Conservation (phyloP, 1,139 yeast species). For the Geotrichum histeridarum region DNA sequence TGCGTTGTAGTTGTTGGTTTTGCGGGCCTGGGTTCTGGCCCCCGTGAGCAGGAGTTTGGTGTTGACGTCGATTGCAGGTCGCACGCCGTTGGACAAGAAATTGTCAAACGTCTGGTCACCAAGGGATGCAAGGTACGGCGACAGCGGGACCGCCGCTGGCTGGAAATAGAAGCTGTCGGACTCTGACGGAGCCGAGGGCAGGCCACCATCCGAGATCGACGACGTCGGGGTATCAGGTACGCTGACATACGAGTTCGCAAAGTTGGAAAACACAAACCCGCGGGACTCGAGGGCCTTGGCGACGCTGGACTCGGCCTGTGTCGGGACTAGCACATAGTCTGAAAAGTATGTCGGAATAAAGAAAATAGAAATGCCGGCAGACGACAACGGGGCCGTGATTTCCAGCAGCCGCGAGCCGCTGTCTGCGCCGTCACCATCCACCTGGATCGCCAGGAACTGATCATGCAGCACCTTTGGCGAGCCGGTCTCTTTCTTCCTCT, state of each 20-base stretch:
- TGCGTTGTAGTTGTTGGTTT: not conserved
- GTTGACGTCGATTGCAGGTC: slow-evolving; percentile 44
- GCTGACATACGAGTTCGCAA: slow-evolving; percentile 30
- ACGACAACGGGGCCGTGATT: slow-evolving; percentile 56
- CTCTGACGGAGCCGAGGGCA: not conserved
- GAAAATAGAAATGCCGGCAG: slow-evolving; percentile 55
- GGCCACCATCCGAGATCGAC: not conserved
- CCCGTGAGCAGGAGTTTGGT: slow-evolving; percentile 53
- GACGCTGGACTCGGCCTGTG: slow-evolving; percentile 44
- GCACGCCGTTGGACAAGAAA: slow-evolving; percentile 14
- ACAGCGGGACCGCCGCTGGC: not conserved
- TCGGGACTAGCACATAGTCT: slow-evolving; percentile 60
- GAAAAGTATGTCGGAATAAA: slow-evolving; percentile 63
- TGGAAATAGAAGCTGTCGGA: not conserved
- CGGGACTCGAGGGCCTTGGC: slow-evolving; percentile 43
- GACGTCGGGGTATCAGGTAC: not conserved
- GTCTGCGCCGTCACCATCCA: slow-evolving; percentile 57
- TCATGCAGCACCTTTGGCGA: slow-evolving; percentile 40
- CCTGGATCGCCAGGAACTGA: slow-evolving; percentile 51
- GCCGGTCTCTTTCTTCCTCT: not conserved
- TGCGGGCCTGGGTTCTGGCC: slow-evolving; percentile 44
- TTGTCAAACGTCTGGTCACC: slow-evolving; percentile 8
- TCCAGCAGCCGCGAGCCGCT: slow-evolving; percentile 54
- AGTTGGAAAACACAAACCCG: slow-evolving; percentile 45
- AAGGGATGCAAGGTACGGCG: slow-evolving; percentile 12